phyloP scores from a whole-genome alignment of 129 eudicot genomes.

The Deinandra increscens region DNA sequence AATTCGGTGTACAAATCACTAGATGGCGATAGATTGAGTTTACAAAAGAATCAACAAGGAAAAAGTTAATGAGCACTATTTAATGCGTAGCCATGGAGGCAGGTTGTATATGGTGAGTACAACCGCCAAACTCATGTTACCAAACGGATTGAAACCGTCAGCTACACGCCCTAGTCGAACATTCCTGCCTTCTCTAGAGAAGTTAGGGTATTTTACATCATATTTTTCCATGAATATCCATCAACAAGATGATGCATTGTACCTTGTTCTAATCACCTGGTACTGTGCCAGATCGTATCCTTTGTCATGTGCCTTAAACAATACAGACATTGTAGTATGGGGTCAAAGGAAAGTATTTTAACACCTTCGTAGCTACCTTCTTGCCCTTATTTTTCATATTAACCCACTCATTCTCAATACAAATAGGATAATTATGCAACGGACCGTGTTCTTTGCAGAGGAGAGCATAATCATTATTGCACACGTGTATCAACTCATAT shows the following conservation, averaged over 20 bases:
- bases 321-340: background rate
- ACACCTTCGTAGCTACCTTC: too few species aligned
- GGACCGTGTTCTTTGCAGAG: background rate
- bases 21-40: too few species aligned
- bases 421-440: too few species aligned
- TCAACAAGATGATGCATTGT: background rate
- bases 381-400: too few species aligned
- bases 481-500: background rate
- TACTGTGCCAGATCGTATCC: background rate
- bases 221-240: background rate
- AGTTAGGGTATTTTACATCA: too few species aligned
- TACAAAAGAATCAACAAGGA: too few species aligned
- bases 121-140: background rate
- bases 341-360: background rate
- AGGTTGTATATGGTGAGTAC: background rate
- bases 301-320: background rate
- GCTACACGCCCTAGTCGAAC: background rate
- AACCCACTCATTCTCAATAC: too few species aligned
- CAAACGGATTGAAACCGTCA: background rate
- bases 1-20: too few species aligned
- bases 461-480: background rate
- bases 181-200: background rate
- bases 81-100: background rate
- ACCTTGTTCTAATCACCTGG: background rate
- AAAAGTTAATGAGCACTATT: background rate